phyloP scores from a whole-genome alignment of 1,284 basidiomycete species.

The Leccinum subrobustum region DNA sequence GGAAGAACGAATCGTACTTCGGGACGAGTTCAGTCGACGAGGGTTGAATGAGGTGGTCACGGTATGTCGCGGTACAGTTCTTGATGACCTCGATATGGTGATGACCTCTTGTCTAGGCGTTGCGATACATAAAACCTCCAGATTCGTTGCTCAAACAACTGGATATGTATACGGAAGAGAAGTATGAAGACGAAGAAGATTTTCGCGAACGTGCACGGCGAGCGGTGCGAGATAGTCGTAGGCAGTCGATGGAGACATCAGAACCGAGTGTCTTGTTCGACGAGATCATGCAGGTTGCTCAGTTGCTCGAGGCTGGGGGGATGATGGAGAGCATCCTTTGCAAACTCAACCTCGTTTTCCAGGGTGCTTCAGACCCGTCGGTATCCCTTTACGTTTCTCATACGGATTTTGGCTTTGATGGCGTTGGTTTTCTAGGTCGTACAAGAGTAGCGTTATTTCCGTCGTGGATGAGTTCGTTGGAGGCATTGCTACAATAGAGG shows the following conservation, averaged over 20 bases:
- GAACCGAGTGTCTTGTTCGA: conserved; percentile 54
- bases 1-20: conserved; percentile 74
- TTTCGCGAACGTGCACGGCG: conserved; percentile 60
- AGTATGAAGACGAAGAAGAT: conserved; percentile 86
- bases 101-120: conserved; percentile 43
- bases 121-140: conserved; percentile 76
- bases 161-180: conserved; percentile 81
- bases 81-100: background rate
- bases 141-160: conserved; percentile 73
- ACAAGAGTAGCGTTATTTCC: conserved; percentile 61
- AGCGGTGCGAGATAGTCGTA: conserved; percentile 39
- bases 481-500: conserved; percentile 61
- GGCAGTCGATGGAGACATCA: conserved; percentile 39
- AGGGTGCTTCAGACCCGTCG: conserved; percentile 61
- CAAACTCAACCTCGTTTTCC: conserved; percentile 50
- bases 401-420: conserved; percentile 6
- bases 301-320: conserved; percentile 34
- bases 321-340: conserved; percentile 22
- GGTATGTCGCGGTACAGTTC: conserved; percentile 47
- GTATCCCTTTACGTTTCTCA: conserved; percentile 28
- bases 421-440: conserved; percentile 42
- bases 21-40: conserved; percentile 79
- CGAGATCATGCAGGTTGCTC: conserved; percentile 55
- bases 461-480: conserved; percentile 69
- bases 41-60: conserved; percentile 83